Conservation (phyloP, 495 filamentous ascomycete genomes). For the Daldinia grandis region DNA sequence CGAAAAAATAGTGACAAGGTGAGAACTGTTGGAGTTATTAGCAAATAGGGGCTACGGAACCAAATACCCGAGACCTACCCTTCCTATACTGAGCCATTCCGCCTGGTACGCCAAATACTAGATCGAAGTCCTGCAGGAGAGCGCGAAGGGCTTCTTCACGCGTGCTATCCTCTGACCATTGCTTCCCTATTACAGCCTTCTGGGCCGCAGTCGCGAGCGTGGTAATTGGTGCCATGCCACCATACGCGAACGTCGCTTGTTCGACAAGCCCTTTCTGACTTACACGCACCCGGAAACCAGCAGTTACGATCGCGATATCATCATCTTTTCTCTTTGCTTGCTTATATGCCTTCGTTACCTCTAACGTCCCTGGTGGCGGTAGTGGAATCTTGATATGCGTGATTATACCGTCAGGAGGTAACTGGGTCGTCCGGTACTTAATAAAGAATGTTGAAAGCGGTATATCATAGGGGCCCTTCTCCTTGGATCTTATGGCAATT, state of each 20-base stretch:
- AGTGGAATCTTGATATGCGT: conserved; percentile 75
- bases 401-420: conserved; percentile 78
- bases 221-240: conserved; percentile 80
- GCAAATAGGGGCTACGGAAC: not conserved
- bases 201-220: conserved; percentile 72
- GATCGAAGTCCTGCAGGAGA: conserved; percentile 76
- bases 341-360: conserved; percentile 75
- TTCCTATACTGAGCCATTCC: conserved; percentile 91
- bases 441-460: conserved; percentile 86
- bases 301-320: conserved; percentile 87
- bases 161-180: conserved; percentile 69
- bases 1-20: conserved; percentile 79
- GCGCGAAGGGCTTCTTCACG: conserved; percentile 78
- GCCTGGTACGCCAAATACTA: conserved; percentile 79
- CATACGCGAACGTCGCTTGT: conserved; percentile 73
- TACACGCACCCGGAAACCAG: conserved; percentile 72
- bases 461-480: conserved; percentile 68
- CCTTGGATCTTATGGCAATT: conserved; percentile 72
- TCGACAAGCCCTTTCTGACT: conserved; percentile 65
- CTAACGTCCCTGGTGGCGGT: conserved; percentile 59
- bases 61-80: conserved; percentile 54
- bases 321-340: conserved; percentile 88
- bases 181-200: conserved; percentile 70
- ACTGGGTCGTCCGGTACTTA: conserved; percentile 79
- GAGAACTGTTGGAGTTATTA: conserved; percentile 24